phyloP scores from a whole-genome alignment of 768 basidiomycete genomes.

The Termitomyces sp. region DNA sequence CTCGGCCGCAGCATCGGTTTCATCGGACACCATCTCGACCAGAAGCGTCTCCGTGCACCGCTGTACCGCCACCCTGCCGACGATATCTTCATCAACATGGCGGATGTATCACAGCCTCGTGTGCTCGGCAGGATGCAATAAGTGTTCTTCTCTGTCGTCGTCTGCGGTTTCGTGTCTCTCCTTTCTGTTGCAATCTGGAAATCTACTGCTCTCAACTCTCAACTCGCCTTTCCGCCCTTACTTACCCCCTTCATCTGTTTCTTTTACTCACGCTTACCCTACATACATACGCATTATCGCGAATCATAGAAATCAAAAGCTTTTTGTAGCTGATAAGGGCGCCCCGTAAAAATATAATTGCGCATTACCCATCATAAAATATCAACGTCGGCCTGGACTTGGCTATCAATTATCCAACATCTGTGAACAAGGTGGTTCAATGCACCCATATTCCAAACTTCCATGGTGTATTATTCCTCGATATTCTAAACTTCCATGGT shows the following conservation, averaged over 20 bases:
- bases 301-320: constrained; percentile 9
- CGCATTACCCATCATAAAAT: background rate
- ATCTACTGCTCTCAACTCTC: background rate
- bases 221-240: background rate
- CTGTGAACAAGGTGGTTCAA: background rate
- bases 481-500: background rate
- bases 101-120: constrained; percentile 76
- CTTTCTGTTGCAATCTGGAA: background rate
- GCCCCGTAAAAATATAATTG: constrained; percentile 2
- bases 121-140: constrained; percentile 36
- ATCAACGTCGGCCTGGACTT: no score
- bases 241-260: background rate
- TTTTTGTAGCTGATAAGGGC: background rate
- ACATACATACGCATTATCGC: background rate
- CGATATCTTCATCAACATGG: constrained; percentile 95
- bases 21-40: constrained; percentile 95
- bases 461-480: no score
- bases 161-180: background rate
- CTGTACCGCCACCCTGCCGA: constrained; percentile 94
- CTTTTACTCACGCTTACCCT: background rate
- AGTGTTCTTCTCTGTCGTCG: background rate
- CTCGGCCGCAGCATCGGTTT: constrained; percentile 97
- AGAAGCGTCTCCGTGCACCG: constrained; percentile 90
- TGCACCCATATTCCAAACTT: no score
- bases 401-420: no score